These are phyloP conservation scores for Lunularia cruciata DNA, from an alignment of 225 moss, liverwort and hornwort genomes.

Conservation along the genomic window DNA sequence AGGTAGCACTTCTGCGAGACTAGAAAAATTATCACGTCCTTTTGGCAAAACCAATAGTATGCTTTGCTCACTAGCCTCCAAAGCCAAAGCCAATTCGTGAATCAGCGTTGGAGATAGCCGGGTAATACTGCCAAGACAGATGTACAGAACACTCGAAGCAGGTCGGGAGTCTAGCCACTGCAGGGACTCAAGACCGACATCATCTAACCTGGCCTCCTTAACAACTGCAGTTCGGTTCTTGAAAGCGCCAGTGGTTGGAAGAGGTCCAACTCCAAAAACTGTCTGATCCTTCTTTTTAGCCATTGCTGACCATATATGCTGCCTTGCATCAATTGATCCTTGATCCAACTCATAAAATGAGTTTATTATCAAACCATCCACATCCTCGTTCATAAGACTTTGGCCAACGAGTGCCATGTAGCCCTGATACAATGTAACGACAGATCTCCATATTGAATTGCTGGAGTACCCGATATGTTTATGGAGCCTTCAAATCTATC, in stretches of 20 bases:
- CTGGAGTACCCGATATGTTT: background rate
- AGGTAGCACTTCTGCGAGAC: conserved; percentile 20
- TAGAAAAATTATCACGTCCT: background rate
- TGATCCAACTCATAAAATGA: conserved; percentile 10
- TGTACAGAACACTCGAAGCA: conserved; percentile 47
- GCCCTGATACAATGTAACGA: background rate
- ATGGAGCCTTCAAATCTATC: background rate
- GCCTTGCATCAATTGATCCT: background rate
- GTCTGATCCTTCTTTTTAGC: background rate
- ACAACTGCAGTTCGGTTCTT: background rate
- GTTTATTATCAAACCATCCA: background rate
- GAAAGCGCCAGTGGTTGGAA: background rate
- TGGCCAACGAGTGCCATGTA: background rate
- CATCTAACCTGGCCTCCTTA: background rate
- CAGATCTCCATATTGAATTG: background rate
- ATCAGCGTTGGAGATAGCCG: conserved; percentile 22
- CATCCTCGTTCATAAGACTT: background rate
- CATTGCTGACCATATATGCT: background rate
- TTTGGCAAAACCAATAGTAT: conserved; percentile 46
- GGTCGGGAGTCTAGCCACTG: conserved; percentile 51
- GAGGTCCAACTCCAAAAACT: conserved; percentile 5
- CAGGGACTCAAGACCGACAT: background rate
- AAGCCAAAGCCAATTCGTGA: conserved; percentile 46
- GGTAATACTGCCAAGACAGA: conserved; percentile 48
- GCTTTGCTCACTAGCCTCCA: conserved; percentile 46